Conservation (phyloP, 2,329 filamentous ascomycete species). For the Ceratocystis lukuohia region DNA sequence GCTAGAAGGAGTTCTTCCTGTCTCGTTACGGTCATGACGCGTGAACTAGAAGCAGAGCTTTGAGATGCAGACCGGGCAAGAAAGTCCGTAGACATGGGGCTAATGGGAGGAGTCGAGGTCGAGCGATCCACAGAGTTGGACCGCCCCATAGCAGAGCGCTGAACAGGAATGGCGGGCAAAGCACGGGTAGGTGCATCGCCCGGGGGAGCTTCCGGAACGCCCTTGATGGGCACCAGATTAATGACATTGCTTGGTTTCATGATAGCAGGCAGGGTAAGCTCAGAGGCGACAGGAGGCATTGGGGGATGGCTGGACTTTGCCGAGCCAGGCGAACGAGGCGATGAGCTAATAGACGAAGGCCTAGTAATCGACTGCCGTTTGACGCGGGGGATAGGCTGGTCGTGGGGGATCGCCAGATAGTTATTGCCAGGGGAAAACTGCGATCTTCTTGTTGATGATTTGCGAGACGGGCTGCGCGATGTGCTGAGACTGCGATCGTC, state of each 20-base stretch:
- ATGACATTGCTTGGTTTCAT: constrained; percentile 10
- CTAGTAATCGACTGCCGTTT: constrained; percentile 24
- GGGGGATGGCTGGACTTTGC: constrained; percentile 9
- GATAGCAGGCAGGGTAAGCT: constrained; percentile 1
- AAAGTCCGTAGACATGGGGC: constrained; percentile 39
- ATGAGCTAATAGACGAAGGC: constrained; percentile 21
- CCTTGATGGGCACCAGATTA: constrained; percentile 7
- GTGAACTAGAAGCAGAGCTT: constrained; percentile 28
- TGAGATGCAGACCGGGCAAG: constrained; percentile 31
- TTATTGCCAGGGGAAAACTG: constrained; percentile 32
- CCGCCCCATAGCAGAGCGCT: constrained; percentile 16
- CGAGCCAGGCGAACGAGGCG: constrained; percentile 22
- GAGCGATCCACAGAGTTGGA: constrained; percentile 29
- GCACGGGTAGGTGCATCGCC: constrained; percentile 17
- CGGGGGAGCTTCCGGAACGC: constrained; percentile 5
- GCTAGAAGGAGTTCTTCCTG: constrained; percentile 47
- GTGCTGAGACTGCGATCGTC: constrained; percentile 11
- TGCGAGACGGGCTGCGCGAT: constrained; percentile 23
- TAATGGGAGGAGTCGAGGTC: constrained; percentile 39
- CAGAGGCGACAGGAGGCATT: constrained; percentile 5
- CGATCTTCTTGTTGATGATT: constrained; percentile 29
- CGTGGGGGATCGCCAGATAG: constrained; percentile 31
- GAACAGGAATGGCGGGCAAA: constrained; percentile 11
- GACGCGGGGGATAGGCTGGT: constrained; percentile 14
- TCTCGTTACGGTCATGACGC: constrained; percentile 44